These are phyloP conservation scores for Colletotrichum lindemuthianum DNA, from an alignment of 2,329 filamentous ascomycete genomes.

Conservation along the genomic window DNA sequence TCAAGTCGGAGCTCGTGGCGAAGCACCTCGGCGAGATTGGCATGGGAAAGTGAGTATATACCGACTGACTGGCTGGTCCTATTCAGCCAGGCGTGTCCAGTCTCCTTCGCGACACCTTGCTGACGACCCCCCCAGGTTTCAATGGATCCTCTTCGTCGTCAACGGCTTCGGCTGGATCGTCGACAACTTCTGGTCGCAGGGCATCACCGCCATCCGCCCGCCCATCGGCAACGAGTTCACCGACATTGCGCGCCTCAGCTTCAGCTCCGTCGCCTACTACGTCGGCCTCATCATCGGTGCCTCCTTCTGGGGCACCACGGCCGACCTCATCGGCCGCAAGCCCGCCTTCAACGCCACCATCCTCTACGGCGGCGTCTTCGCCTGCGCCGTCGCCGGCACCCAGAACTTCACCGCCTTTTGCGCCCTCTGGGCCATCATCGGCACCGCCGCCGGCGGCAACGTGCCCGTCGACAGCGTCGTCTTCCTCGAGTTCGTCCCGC, in stretches of 20 bases:
- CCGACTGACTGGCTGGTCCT: not conserved
- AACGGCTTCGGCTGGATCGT: conserved; percentile 58
- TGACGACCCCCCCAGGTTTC: conserved; percentile 41
- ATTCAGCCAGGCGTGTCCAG: not conserved
- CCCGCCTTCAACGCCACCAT: conserved; percentile 58
- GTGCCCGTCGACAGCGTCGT: conserved; percentile 62
- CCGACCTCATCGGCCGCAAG: conserved; percentile 53
- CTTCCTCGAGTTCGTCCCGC: conserved; percentile 62
- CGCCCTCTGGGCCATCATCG: conserved; percentile 62
- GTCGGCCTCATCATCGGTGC: conserved; percentile 57
- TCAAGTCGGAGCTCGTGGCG: conserved; percentile 47
- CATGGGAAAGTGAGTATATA: conserved; percentile 46
- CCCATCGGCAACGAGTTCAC: conserved; percentile 48
- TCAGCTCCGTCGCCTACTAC: conserved; percentile 50
- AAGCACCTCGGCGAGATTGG: conserved; percentile 44
- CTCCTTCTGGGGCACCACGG: conserved; percentile 55
- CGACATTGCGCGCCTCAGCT: conserved; percentile 44
- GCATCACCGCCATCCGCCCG: conserved; percentile 47
- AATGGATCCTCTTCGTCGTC: conserved; percentile 57
- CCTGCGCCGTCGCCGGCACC: conserved; percentile 64
- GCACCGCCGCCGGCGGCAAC: conserved; percentile 57
- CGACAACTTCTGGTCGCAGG: conserved; percentile 54
- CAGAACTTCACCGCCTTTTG: conserved; percentile 68
- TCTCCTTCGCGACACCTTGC: not conserved
- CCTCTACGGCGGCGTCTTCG: conserved; percentile 62